These are phyloP conservation scores for Venustampulla echinocandica DNA, from an alignment of 495 filamentous ascomycete species.

Conservation along the genomic window DNA sequence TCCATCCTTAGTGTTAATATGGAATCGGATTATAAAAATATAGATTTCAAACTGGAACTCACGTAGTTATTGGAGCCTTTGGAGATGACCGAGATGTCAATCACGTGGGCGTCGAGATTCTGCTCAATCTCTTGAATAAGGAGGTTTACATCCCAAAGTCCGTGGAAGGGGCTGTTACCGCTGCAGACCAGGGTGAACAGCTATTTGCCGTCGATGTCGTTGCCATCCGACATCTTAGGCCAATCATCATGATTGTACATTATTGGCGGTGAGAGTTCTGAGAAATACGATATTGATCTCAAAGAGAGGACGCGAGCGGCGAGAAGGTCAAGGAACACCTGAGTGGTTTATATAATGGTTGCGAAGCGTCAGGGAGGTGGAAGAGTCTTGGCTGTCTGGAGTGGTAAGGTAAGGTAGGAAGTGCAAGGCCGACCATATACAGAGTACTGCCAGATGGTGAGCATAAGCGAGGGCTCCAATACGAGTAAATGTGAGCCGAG, in stretches of 20 bases:
- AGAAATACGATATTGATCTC: conserved; percentile 15
- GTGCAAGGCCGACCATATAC: too few species aligned
- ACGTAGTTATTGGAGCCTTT: conserved; percentile 28
- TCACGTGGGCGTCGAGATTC: conserved; percentile 18
- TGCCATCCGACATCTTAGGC: conserved; percentile 25
- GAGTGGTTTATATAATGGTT: conserved; percentile 12
- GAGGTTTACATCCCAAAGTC: conserved; percentile 22
- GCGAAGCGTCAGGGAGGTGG: too few species aligned
- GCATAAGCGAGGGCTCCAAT: too few species aligned
- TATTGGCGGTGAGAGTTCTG: conserved; percentile 11
- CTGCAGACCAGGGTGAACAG: conserved; percentile 20
- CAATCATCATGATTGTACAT: conserved; percentile 16
- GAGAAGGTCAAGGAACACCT: conserved; percentile 2
- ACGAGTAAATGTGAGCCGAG: too few species aligned
- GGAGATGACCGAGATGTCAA: conserved; percentile 20
- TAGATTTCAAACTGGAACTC: conserved; percentile 7
- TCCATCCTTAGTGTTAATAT: conserved; percentile 10
- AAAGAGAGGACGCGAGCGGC: conserved; percentile 5
- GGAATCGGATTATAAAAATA: not conserved
- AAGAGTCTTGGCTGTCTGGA: too few species aligned
- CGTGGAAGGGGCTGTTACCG: conserved; percentile 22
- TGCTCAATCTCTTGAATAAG: conserved; percentile 28
- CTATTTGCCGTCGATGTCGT: conserved; percentile 22
- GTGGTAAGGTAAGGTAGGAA: too few species aligned
- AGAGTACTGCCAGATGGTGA: too few species aligned